Base-by-base conservation (phyloP, 208 protist species). In the Crithidia thermophila region DNA sequence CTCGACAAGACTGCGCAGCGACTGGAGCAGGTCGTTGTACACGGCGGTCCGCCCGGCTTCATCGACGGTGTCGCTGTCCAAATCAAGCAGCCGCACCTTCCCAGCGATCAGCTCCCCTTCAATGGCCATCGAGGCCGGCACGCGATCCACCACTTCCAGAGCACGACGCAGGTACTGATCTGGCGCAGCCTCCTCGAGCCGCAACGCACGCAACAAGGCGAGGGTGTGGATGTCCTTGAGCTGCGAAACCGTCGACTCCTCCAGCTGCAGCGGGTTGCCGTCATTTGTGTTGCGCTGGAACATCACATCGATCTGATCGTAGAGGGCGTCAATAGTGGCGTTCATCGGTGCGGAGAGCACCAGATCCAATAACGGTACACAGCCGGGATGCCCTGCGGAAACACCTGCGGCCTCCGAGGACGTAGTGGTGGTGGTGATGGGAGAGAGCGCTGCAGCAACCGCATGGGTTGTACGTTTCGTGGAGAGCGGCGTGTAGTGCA, bases 241-340 rank as follows among this genome's bases (percentile, higher is more conserved):
- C 39, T 75, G 52, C 18, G 57, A 5, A 52, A 87, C 68, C 10
- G 55, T 58, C 11, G 33, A 42, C 18, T 79, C 69, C 1, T 33
- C 23, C 23, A 96, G 25, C 4, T 55, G 49, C 33, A 96, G 51
- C 11, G 75, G 50, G 62, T 96, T 91, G 40, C 64, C 71, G 46
- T 63, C 64, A 47, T 92, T 91, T 16, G 77, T 75, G 74, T 94
- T 96, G 16, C 75, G 46, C 73, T 96, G 90, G 21, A 93, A 80
- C 3, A 87, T 47, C 4, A 81, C 79, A 50, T 93, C 86, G n/a
- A 90, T 50, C 16, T 72, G 66, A 11, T 80, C 63, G 28, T 86
- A 79, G 2, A 94, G 16, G 16, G 65, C 34, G 21, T 70, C 52
- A n/a, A 93, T 42, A 0, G 68, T 49, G 9, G 61, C 20, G 39